phyloP scores from a whole-genome alignment of 2,329 filamentous ascomycete genomes.

The Tolypocladium guangdongense region DNA sequence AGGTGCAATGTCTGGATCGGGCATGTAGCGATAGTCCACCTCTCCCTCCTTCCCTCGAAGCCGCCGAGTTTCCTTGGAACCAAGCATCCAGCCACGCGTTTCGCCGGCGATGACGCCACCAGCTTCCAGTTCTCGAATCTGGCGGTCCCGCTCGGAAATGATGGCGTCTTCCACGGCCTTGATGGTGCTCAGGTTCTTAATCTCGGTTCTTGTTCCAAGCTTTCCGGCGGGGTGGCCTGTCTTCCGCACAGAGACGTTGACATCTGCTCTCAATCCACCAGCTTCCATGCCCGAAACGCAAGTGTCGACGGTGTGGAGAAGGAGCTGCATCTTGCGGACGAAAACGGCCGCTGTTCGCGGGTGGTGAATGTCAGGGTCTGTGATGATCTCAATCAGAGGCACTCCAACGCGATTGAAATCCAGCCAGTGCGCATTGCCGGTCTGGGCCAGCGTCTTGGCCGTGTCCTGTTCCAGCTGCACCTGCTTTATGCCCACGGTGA shows the following conservation, averaged over 20 bases:
- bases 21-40: constrained; percentile 98
- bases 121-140: constrained; percentile 67
- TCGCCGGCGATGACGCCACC: constrained; percentile 72
- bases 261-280: constrained; percentile 81
- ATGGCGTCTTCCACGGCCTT: constrained; percentile 94
- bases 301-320: constrained; percentile 70
- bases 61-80: constrained; percentile 67
- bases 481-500: constrained; percentile 78
- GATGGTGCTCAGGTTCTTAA: constrained; percentile 93
- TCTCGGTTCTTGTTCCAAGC: constrained; percentile 84
- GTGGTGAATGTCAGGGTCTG: constrained; percentile 75
- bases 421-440: constrained; percentile 62
- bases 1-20: constrained; percentile 80
- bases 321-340: constrained; percentile 76
- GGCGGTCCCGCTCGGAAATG: constrained; percentile 77
- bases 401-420: constrained; percentile 92
- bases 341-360: constrained; percentile 79
- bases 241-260: constrained; percentile 81
- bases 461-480: constrained; percentile 97
- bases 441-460: constrained; percentile 78
- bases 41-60: constrained; percentile 91
- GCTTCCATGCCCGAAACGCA: constrained; percentile 89
- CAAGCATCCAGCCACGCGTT: constrained; percentile 86
- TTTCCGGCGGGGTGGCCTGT: constrained; percentile 27
- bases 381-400: constrained; percentile 92